A percentile compares a stretch with the other conserved stretches of the same genome.
Evolutionary conservation across 768 basidiomycete species (phyloP).

Genomic region (Cubamyces sp.): DNA sequence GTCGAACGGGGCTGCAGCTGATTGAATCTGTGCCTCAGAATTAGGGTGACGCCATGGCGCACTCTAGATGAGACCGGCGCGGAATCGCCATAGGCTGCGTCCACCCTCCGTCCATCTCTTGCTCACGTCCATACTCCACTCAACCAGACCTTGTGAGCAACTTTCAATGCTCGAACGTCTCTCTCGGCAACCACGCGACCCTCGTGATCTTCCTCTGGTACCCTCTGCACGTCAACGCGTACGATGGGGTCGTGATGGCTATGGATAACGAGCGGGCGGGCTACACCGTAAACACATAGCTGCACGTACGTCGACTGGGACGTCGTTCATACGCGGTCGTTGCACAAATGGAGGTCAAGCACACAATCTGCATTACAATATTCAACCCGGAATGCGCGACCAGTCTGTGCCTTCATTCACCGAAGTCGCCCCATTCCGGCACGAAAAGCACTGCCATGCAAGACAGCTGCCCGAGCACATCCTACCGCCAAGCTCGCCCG

Average conservation of each 20-base stretch:
- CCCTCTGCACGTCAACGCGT: background rate
- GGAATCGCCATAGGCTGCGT: background rate
- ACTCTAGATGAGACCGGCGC: conserved; percentile 1
- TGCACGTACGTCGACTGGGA: background rate
- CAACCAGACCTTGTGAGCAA: background rate
- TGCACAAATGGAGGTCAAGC: background rate
- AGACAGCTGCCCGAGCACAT: background rate
- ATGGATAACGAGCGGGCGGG: conserved; percentile 5
- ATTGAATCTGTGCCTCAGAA: conserved; percentile 7
- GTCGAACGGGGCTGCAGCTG: background rate
- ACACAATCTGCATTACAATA: background rate
- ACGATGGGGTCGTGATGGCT: background rate
- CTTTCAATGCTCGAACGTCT: background rate
- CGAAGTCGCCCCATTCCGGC: background rate
- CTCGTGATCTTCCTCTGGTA: background rate
- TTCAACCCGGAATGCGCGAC: background rate
- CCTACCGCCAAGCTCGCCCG: background rate
- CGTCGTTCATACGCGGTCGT: too few species aligned
- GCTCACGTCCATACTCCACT: conserved; percentile 3
- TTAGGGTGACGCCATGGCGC: conserved; percentile 8
- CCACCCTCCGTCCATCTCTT: background rate
- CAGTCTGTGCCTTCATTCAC: conserved; percentile 10
- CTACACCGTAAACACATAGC: background rate
- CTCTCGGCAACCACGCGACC: background rate
- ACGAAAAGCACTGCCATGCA: background rate